Base-by-base conservation (phyloP, 495 filamentous ascomycete genomes). In the Aspergillus coremiiformis region DNA sequence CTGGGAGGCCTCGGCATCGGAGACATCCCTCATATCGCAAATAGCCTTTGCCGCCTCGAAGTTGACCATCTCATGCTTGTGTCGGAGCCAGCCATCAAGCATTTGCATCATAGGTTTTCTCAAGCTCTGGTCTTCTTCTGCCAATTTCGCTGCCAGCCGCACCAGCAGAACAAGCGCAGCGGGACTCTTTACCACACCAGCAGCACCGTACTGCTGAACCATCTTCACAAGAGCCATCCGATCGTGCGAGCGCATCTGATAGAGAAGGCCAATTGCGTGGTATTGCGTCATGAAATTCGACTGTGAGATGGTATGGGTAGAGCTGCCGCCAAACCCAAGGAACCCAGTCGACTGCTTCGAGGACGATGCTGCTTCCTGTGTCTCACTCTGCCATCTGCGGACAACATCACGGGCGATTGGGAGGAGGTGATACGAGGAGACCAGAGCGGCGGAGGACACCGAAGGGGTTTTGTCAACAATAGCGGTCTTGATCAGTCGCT, bases 31-130 rank as follows among this genome's bases (percentile, higher is more conserved):
- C 78, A 97, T 84, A 60, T 92, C 86, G 69, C 90, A 94, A 65
- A 99, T 95, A 19, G 92, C 89, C 76, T 97, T 97, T 20, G 93
- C 94, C 47, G 93, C 93, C 73, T 99, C 93, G 60, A 99, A 97
- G 72, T 96, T 99, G 68, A 98, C 94, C 94, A 99, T 97, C 64
- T 99, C 93, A 64, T 90, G 90, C 82, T 99, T 99, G 69, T 99
- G 91, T 66, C 93, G 82, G 62, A 96, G 79, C 91, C 90, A 96
- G 60, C 91, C 89, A 71, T 96, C 91, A 66, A 96, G 78, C 63
- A 96, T 81, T 67, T 87, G 81, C 81, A 94, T 89, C 91, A 96
- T 95, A 53, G 88, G 87, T 70, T 87, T 94, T 59, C 92, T 81
- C 56, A 99, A 78, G 53, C 87, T 82, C 19, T 78, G 77, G 62